These are phyloP conservation scores for Serendipita sp. DNA, from an alignment of 768 basidiomycete species.

Conservation along the genomic window DNA sequence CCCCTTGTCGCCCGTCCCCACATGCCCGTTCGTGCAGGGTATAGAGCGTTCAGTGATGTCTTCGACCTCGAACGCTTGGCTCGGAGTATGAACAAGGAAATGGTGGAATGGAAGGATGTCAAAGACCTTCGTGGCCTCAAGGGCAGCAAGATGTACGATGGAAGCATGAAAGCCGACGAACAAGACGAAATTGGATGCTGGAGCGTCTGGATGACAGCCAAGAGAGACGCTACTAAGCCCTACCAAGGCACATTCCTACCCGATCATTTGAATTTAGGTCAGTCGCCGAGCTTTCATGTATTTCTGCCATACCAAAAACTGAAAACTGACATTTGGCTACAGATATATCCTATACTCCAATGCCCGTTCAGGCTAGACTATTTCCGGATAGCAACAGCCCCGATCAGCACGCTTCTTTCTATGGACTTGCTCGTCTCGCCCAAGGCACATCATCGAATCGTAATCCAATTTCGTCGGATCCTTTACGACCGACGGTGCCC, in stretches of 20 bases:
- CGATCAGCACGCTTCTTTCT: background rate
- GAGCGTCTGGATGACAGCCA: constrained; percentile 22
- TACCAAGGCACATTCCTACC: background rate
- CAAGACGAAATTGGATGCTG: constrained; percentile 26
- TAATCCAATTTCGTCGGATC: background rate
- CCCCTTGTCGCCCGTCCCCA: constrained; percentile 41
- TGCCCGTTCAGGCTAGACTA: background rate
- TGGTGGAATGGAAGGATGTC: constrained; percentile 51
- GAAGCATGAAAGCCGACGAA: background rate
- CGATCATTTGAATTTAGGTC: background rate
- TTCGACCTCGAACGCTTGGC: constrained; percentile 43
- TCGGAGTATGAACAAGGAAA: constrained; percentile 26
- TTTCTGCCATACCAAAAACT: background rate
- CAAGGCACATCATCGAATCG: background rate
- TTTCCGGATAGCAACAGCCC: background rate
- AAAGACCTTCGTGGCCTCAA: constrained; percentile 25
- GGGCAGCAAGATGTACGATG: constrained; percentile 9
- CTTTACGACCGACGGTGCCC: background rate
- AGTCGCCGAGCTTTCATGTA: background rate
- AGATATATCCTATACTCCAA: background rate
- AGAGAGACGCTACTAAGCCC: background rate
- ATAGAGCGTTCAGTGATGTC: constrained; percentile 39
- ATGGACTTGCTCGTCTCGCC: background rate
- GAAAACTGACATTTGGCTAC: background rate
- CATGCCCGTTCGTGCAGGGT: constrained; percentile 30